Conservation (phyloP, 2,329 filamentous ascomycete species). For the Phyllosticta citrichinensis region DNA sequence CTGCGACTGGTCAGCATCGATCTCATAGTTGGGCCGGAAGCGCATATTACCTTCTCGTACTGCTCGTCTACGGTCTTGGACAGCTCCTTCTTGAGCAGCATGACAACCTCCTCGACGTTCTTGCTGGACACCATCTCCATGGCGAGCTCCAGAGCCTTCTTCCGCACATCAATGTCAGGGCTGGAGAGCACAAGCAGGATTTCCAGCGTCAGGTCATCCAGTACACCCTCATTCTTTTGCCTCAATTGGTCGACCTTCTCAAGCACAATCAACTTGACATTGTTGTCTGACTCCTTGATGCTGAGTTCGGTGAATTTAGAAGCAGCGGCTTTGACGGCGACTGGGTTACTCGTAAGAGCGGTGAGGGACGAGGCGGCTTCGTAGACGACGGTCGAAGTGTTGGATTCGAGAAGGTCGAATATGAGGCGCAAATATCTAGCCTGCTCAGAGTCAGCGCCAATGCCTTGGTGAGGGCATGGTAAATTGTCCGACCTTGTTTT, state of each 20-base stretch:
- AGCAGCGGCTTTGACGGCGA: conserved; percentile 93
- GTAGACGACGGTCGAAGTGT: conserved; percentile 89
- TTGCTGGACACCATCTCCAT: conserved; percentile 98
- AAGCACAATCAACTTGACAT: conserved; percentile 95
- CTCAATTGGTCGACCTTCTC: conserved; percentile 85
- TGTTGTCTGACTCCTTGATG: conserved; percentile 98
- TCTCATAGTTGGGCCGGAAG: neutral
- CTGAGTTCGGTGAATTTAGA: conserved; percentile 93
- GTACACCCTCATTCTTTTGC: conserved; percentile 77
- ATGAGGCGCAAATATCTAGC: conserved; percentile 88
- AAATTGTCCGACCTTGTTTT: conserved; percentile 68
- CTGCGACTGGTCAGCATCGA: conserved; percentile 22
- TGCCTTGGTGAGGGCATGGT: neutral
- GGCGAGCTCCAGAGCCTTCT: conserved; percentile 80
- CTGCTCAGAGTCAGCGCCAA: conserved; percentile 31
- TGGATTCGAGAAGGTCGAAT: conserved; percentile 90
- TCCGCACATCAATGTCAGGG: conserved; percentile 89
- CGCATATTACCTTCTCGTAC: conserved; percentile 62
- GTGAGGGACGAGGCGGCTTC: conserved; percentile 94
- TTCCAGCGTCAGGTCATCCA: conserved; percentile 95
- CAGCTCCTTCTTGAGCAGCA: conserved; percentile 93
- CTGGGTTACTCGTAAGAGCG: conserved; percentile 87
- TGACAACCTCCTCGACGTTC: conserved; percentile 94
- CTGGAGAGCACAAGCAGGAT: conserved; percentile 89
- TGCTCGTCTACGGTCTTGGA: conserved; percentile 97